A percentile compares a stretch with the other conserved stretches of the same genome.
Conservation (phyloP, 306 rosid species). For the Rubus parviflorus region DNA sequence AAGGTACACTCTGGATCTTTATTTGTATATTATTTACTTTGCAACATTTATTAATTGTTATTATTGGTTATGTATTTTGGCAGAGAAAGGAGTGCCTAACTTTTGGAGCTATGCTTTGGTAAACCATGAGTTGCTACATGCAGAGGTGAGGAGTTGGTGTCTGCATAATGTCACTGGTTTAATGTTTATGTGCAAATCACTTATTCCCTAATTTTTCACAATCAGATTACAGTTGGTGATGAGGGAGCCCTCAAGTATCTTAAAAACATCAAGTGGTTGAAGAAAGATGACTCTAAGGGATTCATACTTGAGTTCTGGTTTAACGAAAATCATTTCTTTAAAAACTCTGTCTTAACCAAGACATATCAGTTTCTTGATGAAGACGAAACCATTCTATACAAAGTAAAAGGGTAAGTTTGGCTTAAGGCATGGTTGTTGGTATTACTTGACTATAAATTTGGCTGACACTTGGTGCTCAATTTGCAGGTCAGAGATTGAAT, state of each 20-base stretch:
- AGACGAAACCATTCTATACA: constrained; percentile 78
- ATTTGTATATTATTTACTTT: not conserved
- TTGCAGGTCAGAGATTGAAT: constrained; percentile 73
- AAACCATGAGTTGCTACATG: constrained; percentile 72
- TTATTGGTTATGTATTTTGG: constrained; percentile 20
- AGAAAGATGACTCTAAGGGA: constrained; percentile 71
- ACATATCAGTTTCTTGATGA: constrained; percentile 84
- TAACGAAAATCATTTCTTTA: constrained; percentile 64
- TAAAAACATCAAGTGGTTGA: constrained; percentile 73
- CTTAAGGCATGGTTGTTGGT: not conserved
- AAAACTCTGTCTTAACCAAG: constrained; percentile 27
- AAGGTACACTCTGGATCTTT: constrained; percentile 33
- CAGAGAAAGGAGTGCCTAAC: constrained; percentile 77
- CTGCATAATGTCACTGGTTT: not conserved
- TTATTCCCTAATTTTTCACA: constrained; percentile 8
- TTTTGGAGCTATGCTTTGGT: constrained; percentile 87
- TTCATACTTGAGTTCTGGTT: constrained; percentile 76
- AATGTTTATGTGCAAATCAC: not conserved
- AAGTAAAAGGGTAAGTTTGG: constrained; percentile 64
- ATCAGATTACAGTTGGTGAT: constrained; percentile 74
- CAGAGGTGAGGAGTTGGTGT: constrained; percentile 55
- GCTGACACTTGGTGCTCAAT: constrained; percentile 18
- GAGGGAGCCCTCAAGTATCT: constrained; percentile 76
- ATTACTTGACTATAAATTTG: not conserved
- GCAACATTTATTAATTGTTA: constrained; percentile 4